These are phyloP conservation scores for Lactuca sativa DNA, from an alignment of 129 eudicot genomes.

Conservation along the genomic window DNA sequence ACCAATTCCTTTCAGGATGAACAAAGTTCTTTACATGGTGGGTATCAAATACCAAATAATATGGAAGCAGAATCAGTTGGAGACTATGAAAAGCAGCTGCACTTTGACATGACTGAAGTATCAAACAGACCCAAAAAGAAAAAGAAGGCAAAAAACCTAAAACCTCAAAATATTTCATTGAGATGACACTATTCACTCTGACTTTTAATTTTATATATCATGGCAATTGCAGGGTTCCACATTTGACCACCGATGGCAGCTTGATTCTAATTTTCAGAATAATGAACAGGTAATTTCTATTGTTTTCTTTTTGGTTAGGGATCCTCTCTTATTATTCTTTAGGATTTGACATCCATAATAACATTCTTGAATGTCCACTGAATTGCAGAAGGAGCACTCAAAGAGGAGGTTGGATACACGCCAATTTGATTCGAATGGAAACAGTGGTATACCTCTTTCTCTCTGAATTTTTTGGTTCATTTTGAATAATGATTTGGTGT, in stretches of 20 bases:
- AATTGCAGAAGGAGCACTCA: constrained; percentile 65
- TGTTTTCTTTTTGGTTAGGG: not conserved
- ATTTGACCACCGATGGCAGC: constrained; percentile 76
- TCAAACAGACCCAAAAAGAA: constrained; percentile 77
- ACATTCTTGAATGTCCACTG: constrained; percentile 16
- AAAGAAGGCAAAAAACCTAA: constrained; percentile 87
- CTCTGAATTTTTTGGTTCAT: constrained; percentile 15
- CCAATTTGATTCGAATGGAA: constrained; percentile 73
- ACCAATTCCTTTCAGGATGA: constrained; percentile 96
- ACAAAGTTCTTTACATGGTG: constrained; percentile 70
- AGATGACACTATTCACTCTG: constrained; percentile 1
- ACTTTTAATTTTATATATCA: constrained; percentile 3
- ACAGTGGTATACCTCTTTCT: constrained; percentile 49
- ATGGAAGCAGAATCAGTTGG: constrained; percentile 80
- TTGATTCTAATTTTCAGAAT: constrained; percentile 60
- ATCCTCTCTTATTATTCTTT: not conserved
- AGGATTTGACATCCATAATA: constrained; percentile 5
- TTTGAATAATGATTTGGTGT: not conserved
- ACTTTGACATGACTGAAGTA: constrained; percentile 61
- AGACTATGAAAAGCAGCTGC: constrained; percentile 64
- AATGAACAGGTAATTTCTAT: constrained; percentile 68
- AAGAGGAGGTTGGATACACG: constrained; percentile 65
- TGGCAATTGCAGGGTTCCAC: constrained; percentile 45
- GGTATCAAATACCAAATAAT: constrained; percentile 42
- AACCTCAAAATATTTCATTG: constrained; percentile 4